These are phyloP conservation scores for Durio zibethinus DNA, from an alignment of 345 rosid genomes.

Conservation along the genomic window DNA sequence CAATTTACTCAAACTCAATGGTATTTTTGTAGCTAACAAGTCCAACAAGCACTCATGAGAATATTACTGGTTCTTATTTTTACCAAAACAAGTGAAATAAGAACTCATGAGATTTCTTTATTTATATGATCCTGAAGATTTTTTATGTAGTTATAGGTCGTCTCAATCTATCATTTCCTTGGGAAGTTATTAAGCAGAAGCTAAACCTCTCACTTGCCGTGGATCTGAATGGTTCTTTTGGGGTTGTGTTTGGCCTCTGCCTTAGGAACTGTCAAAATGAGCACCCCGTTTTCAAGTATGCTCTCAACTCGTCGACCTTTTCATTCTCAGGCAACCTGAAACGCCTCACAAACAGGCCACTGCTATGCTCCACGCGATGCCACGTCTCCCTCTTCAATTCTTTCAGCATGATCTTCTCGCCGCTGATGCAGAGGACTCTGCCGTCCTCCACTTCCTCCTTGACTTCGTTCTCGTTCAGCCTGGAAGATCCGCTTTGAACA, in stretches of 20 bases:
- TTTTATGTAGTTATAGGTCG: too few species aligned
- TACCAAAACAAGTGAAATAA: too few species aligned
- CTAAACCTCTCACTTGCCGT: not conserved
- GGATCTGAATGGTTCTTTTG: not conserved
- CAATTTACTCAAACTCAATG: not conserved
- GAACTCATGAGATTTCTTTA: not conserved
- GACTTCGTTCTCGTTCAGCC: slow-evolving; percentile 36
- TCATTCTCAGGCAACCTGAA: slow-evolving; percentile 33
- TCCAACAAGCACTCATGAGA: too few species aligned
- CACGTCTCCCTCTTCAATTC: slow-evolving; percentile 21
- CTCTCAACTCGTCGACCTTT: slow-evolving; percentile 13
- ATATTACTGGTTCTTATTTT: too few species aligned
- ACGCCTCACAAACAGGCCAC: slow-evolving; percentile 26
- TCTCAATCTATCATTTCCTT: not conserved
- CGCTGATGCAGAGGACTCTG: slow-evolving; percentile 27
- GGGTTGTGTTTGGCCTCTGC: not conserved
- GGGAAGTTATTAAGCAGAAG: not conserved
- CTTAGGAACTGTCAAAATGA: slow-evolving; percentile 37
- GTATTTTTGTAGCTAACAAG: not conserved
- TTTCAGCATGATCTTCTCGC: slow-evolving; percentile 30
- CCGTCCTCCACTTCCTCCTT: slow-evolving; percentile 35
- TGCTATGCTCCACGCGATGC: slow-evolving; percentile 27
- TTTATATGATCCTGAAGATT: too few species aligned
- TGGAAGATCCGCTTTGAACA: slow-evolving; percentile 26
- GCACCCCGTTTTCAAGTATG: slow-evolving; percentile 29